phyloP scores from a whole-genome alignment of 495 filamentous ascomycete species.

The Neurospora hispaniola region DNA sequence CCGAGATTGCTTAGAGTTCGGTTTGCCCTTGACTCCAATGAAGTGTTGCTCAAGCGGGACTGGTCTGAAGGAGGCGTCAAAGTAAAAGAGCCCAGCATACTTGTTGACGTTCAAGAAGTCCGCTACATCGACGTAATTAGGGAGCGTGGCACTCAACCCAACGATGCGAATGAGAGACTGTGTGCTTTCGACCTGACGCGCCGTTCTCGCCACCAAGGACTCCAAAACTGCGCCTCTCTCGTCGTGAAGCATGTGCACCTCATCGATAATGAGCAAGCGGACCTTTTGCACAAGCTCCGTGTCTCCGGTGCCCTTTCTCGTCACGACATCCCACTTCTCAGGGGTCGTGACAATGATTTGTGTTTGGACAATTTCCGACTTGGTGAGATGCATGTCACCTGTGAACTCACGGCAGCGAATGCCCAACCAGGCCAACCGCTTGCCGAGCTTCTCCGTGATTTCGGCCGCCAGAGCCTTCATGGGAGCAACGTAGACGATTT shows the following conservation, averaged over 20 bases:
- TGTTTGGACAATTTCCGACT: constrained; percentile 86
- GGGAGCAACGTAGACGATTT: constrained; percentile 94
- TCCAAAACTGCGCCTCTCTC: constrained; percentile 94
- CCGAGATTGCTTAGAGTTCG: constrained; percentile 61
- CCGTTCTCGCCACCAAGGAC: constrained; percentile 84
- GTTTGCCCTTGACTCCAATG: constrained; percentile 87
- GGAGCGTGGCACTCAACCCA: constrained; percentile 87
- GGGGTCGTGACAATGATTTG: constrained; percentile 98
- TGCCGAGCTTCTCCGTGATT: constrained; percentile 90
- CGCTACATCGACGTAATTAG: constrained; percentile 92
- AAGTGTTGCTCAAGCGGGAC: constrained; percentile 98
- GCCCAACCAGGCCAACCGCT: constrained; percentile 84
- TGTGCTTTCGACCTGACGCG: constrained; percentile 94
- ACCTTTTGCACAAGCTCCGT: constrained; percentile 98
- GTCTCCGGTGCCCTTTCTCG: constrained; percentile 90
- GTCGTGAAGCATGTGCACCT: constrained; percentile 99
- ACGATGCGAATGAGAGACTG: constrained; percentile 95
- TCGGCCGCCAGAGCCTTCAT: constrained; percentile 98
- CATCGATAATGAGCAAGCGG: constrained; percentile 90
- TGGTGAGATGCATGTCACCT: constrained; percentile 97
- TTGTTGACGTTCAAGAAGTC: constrained; percentile 96
- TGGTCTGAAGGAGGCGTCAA: constrained; percentile 89
- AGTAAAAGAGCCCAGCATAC: constrained; percentile 89
- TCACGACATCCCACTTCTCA: constrained; percentile 99
- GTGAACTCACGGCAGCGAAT: constrained; percentile 85